Percentiles rank a stretch among this genome's conserved stretches.
Evolutionary conservation across 306 rosid species (phyloP).

Genomic region (Ceratonia siliqua): DNA sequence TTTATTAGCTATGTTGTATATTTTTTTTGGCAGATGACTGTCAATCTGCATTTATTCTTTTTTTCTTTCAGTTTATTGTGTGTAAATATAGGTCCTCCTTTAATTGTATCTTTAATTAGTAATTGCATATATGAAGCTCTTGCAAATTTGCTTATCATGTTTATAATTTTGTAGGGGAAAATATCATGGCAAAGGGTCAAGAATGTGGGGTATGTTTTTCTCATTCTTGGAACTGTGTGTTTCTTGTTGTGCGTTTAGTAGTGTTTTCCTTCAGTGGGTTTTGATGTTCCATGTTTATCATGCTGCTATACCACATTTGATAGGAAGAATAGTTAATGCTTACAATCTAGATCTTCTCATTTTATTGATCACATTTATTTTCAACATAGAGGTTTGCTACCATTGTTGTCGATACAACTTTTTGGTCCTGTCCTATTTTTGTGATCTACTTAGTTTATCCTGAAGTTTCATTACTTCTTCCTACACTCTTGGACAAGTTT

Average conservation of each 20-base stretch:
- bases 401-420: background rate
- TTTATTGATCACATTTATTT: slow-evolving; percentile 10
- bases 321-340: background rate
- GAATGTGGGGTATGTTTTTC: slow-evolving; percentile 25
- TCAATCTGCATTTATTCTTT: background rate
- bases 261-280: slow-evolving; percentile 20
- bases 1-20: background rate
- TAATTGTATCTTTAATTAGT: slow-evolving; percentile 5
- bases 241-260: background rate
- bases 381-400: background rate
- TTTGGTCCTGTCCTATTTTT: background rate
- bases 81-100: background rate
- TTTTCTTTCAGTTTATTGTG: background rate
- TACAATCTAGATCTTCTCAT: background rate
- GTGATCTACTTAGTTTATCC: background rate
- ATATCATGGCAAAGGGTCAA: slow-evolving; percentile 22
- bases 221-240: slow-evolving; percentile 13
- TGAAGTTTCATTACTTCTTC: background rate
- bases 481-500: background rate
- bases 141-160: slow-evolving; percentile 14
- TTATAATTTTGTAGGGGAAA: slow-evolving; percentile 33
- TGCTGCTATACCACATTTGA: background rate
- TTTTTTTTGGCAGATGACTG: slow-evolving; percentile 5
- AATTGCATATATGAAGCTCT: slow-evolving; percentile 14
- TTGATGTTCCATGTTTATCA: slow-evolving; percentile 11